Evolutionary conservation across 129 eudicot genomes (phyloP), one percentile per base, ranked within the genome.

Genomic region (Artemisia argyi): DNA sequence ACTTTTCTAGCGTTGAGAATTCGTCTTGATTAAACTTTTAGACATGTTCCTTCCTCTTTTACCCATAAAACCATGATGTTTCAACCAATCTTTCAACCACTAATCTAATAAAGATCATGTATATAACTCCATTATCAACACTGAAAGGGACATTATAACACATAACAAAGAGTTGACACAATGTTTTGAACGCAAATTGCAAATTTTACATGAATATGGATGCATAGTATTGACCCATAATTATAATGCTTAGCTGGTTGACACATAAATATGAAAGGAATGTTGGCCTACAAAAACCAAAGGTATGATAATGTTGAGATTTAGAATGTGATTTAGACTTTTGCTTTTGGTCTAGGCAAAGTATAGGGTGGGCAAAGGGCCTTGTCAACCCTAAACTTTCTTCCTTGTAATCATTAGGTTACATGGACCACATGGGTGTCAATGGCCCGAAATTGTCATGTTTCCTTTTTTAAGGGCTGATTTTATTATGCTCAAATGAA

Each of bases 321-420:
- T 69, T 77, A 74, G 69, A 69, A 32, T 61, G 59, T 61, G 71
- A 69, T 77, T 69, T 77, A 54, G 58, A 59, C 75, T 61, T 77
- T 61, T 69, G 76, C 81, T 77, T 76, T 76, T 76, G 75, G 76
- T 77, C 57, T 77, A 61, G 76, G 76, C 66, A 76, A 77, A 50
- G 66, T 30, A 62, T 69, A 71, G 64, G 69, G 71, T 77, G 48
- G 81, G 58, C 35, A 69, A 61, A 69, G 54, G 76, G 81, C 49
- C 71, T 77, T 77, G 76, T 77, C 76, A 77, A 69, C 65, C 81
- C 64, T 39, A 51, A 69, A 52, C 81, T 77, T 77, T 77, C 81
- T 69, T 69, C 50, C 17, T 52, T 77, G 71, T 61, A 69, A 69
- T 77, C 71, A 77, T 77, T 61, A 60, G 75, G 60, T 20, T 20